Evolutionary conservation across 805 yeast species (phyloP), one percentile per base, ranked within the genome.

Genomic region (Wickerhamiella brachini): DNA sequence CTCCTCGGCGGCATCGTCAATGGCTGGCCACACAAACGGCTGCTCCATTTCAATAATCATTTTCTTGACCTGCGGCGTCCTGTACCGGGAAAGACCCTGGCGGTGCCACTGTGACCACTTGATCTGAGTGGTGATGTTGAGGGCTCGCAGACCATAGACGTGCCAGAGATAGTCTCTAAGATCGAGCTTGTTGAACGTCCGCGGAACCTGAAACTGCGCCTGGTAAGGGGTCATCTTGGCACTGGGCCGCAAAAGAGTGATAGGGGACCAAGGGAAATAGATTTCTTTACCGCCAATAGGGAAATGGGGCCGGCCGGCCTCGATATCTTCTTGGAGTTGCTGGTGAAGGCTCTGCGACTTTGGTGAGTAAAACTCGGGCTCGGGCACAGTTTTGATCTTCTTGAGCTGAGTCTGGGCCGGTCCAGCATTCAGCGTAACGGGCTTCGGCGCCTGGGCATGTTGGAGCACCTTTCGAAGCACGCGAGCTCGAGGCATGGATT

Each of bases 151-250:
- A 1, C 95, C 96, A 63, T 93, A 93, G 4, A 93, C 72, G 60
- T 89, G 80, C 77, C 81, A 93, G 56, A 93, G 73, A 64, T 93
- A 93, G 69, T 93, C 99, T 66, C 98, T 79, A 55, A 93, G 74
- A 66, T 90, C 97, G 70, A 93, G 73, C 66, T 89, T 90, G 72
- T 93, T 93, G 75, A 93, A 89, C 51, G 85, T 79, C 62, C 84
- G 79, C 15, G 99, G 98, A 18, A 94, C 98, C 56, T 85, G 79
- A 68, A 93, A 93, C 66, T 87, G 88, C 48, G 97, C 97, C 68
- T 88, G 97, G 69, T 85, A 89, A 47, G 99, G 99, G 0, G 96
- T 85, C 68, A 86, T 95, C 63, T 85, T 85, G n/a, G 97, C 96
- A 62, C 85, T 85, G 15, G 97, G 95, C 63, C 95, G 77, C 55